Percentiles rank a stretch among this genome's conserved stretches.
Conservation (phyloP, 2,329 filamentous ascomycete genomes). For the Colletotrichum lini region DNA sequence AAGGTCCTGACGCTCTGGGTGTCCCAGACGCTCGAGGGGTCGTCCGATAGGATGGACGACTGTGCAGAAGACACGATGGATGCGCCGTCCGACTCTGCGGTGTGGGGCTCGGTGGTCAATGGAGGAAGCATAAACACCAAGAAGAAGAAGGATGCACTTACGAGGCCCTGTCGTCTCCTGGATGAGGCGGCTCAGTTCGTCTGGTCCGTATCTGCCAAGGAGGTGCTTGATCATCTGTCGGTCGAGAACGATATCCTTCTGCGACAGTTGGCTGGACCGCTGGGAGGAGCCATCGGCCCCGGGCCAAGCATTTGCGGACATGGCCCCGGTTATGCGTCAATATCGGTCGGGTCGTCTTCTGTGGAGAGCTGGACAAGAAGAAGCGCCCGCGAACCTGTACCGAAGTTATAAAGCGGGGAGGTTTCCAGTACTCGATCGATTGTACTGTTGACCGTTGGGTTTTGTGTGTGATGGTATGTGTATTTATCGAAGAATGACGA, state of each 20-base stretch:
- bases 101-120: slow-evolving; percentile 8
- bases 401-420: neutral
- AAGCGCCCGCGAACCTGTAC: neutral
- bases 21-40: slow-evolving; percentile 55
- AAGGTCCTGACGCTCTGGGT: slow-evolving; percentile 53
- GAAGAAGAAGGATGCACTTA: slow-evolving; percentile 45
- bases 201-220: slow-evolving; percentile 51
- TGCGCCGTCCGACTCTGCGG: slow-evolving; percentile 48
- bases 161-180: slow-evolving; percentile 50
- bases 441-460: neutral
- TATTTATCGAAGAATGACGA: slow-evolving; percentile 9
- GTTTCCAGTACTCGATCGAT: neutral
- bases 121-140: neutral
- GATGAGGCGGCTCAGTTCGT: slow-evolving; percentile 52
- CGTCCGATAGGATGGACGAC: slow-evolving; percentile 54
- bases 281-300: slow-evolving; percentile 51
- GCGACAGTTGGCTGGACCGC: slow-evolving; percentile 34
- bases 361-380: neutral
- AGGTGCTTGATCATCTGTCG: slow-evolving; percentile 54
- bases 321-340: slow-evolving; percentile 26
- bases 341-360: slow-evolving; percentile 5
- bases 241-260: slow-evolving; percentile 47
- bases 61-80: slow-evolving; percentile 54
- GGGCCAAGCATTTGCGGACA: slow-evolving; percentile 50
- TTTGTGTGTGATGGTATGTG: slow-evolving; percentile 26